A percentile compares a stretch with the other conserved stretches of the same genome.
These are phyloP conservation scores for Fusarium paranaense DNA, from an alignment of 2,329 filamentous ascomycete genomes.

Conservation along the genomic window DNA sequence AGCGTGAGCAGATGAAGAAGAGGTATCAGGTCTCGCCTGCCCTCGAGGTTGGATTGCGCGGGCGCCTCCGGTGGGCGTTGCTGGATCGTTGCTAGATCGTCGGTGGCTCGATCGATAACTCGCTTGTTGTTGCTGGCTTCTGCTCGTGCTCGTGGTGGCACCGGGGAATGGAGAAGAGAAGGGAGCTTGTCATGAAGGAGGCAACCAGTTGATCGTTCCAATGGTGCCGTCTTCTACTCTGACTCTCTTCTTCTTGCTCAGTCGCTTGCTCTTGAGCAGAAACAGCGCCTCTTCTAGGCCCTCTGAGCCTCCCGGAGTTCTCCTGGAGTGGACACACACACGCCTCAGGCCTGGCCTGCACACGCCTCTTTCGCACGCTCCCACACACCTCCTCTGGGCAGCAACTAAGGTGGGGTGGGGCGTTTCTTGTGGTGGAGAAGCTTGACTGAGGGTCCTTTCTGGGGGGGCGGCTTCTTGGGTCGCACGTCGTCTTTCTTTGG, in stretches of 20 bases:
- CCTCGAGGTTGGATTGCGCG: slow-evolving; percentile 31
- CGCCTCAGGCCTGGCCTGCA: slow-evolving; percentile 19
- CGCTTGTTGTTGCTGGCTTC: slow-evolving; percentile 26
- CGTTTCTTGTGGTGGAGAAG: slow-evolving; percentile 31
- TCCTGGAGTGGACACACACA: slow-evolving; percentile 38
- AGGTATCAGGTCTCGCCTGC: slow-evolving; percentile 11
- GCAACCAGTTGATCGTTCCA: slow-evolving; percentile 8
- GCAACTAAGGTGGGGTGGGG: slow-evolving; percentile 32
- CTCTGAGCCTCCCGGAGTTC: slow-evolving; percentile 45
- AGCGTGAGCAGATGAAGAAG: not conserved
- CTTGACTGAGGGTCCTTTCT: slow-evolving; percentile 36
- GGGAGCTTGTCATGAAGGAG: not conserved
- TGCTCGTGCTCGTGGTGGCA: slow-evolving; percentile 11
- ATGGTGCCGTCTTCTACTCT: slow-evolving; percentile 19
- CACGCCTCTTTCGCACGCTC: slow-evolving; percentile 36
- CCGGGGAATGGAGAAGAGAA: slow-evolving; percentile 9
- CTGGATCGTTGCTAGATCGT: slow-evolving; percentile 41
- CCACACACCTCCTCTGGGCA: slow-evolving; percentile 32
- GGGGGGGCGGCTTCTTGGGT: slow-evolving; percentile 29
- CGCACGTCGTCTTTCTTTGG: slow-evolving; percentile 35
- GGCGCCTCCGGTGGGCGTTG: slow-evolving; percentile 32
- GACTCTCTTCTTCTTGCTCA: slow-evolving; percentile 17
- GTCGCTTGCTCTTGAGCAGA: slow-evolving; percentile 27
- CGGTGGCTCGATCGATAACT: slow-evolving; percentile 35
- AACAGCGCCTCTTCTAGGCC: slow-evolving; percentile 42